Conservation (phyloP, 108 stramenopile genomes). For the Skeletonema potamos region DNA sequence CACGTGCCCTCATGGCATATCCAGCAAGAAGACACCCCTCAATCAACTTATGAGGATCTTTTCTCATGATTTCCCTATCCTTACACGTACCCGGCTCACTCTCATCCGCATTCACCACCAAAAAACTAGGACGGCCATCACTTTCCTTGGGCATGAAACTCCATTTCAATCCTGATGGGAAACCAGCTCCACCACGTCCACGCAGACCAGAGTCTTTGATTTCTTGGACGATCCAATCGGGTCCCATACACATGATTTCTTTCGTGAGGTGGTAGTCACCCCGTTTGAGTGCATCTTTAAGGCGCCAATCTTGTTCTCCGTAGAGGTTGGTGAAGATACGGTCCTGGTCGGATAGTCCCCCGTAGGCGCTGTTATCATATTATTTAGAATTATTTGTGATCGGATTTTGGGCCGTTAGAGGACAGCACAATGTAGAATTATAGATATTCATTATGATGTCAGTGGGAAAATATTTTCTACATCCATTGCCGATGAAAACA, state of each 20-base stretch:
- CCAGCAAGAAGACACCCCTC: constrained; percentile 99
- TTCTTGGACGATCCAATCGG: constrained; percentile 99
- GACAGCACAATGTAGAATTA: too few species aligned
- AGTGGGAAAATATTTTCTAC: not conserved
- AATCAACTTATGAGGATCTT: constrained; percentile 99
- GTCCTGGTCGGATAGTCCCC: constrained; percentile 97
- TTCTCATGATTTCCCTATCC: constrained; percentile 99
- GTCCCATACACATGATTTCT: constrained; percentile 99
- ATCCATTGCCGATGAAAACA: not conserved
- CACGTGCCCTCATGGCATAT: constrained; percentile 99
- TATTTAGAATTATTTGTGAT: not conserved
- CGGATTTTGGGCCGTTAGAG: too few species aligned
- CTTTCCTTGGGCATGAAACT: constrained; percentile 99
- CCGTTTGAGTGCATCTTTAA: constrained; percentile 93
- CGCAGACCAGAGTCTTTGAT: constrained; percentile 99
- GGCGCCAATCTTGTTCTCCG: constrained; percentile 99
- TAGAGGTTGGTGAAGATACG: constrained; percentile 99
- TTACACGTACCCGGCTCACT: constrained; percentile 99
- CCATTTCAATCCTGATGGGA: constrained; percentile 99
- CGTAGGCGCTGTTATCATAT: constrained; percentile 64
- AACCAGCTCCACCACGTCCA: constrained; percentile 98
- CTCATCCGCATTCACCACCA: constrained; percentile 99
- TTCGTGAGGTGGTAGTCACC: constrained; percentile 95
- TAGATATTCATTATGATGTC: not conserved
- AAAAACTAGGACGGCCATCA: constrained; percentile 97